A percentile compares a stretch with the other conserved stretches of the same genome.
phyloP scores from a whole-genome alignment of 345 rosid species.

The Arabidopsis thaliana region DNA sequence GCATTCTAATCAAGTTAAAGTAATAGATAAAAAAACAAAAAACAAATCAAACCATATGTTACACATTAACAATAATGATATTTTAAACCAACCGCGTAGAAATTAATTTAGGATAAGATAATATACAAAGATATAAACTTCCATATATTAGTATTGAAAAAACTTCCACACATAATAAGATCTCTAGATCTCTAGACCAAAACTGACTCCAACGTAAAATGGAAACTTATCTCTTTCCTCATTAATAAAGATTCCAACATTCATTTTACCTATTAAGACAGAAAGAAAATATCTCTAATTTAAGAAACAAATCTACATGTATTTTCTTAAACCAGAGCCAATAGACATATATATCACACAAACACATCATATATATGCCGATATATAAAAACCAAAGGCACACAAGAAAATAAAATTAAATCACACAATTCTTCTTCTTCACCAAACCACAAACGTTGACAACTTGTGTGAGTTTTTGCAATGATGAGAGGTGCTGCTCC shows the following conservation, averaged over 20 bases:
- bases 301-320: constrained; percentile 6
- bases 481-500: constrained; percentile 44
- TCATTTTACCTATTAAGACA: neutral
- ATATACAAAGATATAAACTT: neutral
- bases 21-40: too few relatives aligned
- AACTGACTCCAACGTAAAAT: neutral
- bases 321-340: too few relatives aligned
- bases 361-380: constrained; percentile 2
- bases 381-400: constrained; percentile 23
- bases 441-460: constrained; percentile 42
- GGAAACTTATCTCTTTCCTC: neutral
- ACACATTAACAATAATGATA: neutral
- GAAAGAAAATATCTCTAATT: constrained; percentile 4
- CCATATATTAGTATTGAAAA: neutral
- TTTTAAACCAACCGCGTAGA: neutral
- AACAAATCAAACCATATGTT: neutral
- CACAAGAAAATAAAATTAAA: neutral
- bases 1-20: neutral
- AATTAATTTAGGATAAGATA: neutral
- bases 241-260: neutral
- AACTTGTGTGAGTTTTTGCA: constrained; percentile 27
- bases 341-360: neutral
- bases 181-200: constrained; percentile 1
- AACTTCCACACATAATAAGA: neutral
- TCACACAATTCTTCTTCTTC: constrained; percentile 41